Base-by-base conservation (phyloP, 2,329 filamentous ascomycete species). In the Catunica adiposa region DNA sequence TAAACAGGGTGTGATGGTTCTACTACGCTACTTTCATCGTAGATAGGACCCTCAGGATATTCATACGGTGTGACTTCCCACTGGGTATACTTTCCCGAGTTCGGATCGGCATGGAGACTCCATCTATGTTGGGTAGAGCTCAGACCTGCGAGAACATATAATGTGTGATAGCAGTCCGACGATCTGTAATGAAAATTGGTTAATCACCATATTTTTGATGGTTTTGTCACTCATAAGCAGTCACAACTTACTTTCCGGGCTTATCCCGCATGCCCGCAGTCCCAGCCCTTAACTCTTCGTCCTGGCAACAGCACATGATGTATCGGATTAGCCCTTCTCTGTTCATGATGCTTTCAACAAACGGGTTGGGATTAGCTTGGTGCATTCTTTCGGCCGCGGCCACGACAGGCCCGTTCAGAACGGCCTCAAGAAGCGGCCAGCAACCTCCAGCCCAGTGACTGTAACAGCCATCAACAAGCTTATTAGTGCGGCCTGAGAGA, bases 401-500 rank as follows among this genome's bases (percentile, higher is more conserved):
- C 34, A 55, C 48, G 3, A 40, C 37, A 56, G 73, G 71, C 26
- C 77, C 78, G 61, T 77, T 76, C 57, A 92, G 70, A 55, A 83
- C 83, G 57, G 87, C 86, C 71, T 96, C 85, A 62, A 97, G 74
- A 61, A 98, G 70, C 48, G 90, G 84, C 87, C 89, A 98, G 71
- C 89, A 97, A 55, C 85, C 86, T 55, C 92, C 92, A 34, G 95
- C 84, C 92, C 92, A 98, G 69, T 96, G 90, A 66, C 87, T 94
- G 71, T 98, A 98, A 71, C 92, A 98, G 48, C 90, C 92, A 68
- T 98, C 92, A 31, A 97, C 92, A 31, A 98, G 77, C 71, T 98
- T 98, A 74, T 97, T 97, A 26, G 90, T 95, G 62, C 92, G 84
- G 59, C 92, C 92, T 42, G 87, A 85, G 65, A 95, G 89, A 37